Percentiles rank a stretch among this genome's conserved stretches.
Conservation (phyloP, 305 asterid genomes). For the Euphrasia arctica region DNA sequence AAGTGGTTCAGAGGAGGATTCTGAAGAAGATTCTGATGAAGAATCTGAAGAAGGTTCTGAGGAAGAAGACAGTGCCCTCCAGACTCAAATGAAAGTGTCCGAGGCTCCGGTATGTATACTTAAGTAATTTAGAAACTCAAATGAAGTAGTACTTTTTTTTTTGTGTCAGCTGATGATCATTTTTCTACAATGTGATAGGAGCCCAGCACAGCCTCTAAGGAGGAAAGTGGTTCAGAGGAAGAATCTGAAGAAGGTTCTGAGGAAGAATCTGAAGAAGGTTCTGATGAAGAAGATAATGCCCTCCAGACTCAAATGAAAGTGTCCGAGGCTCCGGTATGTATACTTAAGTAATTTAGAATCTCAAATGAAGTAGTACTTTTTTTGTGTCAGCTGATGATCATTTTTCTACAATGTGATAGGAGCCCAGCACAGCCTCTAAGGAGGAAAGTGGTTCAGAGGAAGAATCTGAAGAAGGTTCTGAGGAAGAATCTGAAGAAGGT, state of each 20-base stretch:
- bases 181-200: background rate
- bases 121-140: background rate
- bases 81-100: conserved; percentile 11
- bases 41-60: no score
- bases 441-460: no score
- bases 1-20: no score
- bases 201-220: background rate
- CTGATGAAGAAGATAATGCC: conserved; percentile 3
- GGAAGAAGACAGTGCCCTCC: conserved; percentile 26
- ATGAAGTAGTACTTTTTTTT: background rate
- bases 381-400: background rate
- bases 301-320: conserved; percentile 27
- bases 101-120: conserved; percentile 19
- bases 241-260: no score
- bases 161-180: background rate
- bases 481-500: no score
- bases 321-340: conserved; percentile 19
- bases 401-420: background rate
- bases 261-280: no score
- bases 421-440: background rate
- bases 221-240: no score
- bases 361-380: background rate
- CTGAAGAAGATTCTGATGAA: no score
- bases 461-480: no score
- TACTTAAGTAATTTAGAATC: background rate